Evolutionary conservation across 2,329 filamentous ascomycete genomes (phyloP), one percentile per base, ranked within the genome.

Genomic region (Aspergillus tamarii): DNA sequence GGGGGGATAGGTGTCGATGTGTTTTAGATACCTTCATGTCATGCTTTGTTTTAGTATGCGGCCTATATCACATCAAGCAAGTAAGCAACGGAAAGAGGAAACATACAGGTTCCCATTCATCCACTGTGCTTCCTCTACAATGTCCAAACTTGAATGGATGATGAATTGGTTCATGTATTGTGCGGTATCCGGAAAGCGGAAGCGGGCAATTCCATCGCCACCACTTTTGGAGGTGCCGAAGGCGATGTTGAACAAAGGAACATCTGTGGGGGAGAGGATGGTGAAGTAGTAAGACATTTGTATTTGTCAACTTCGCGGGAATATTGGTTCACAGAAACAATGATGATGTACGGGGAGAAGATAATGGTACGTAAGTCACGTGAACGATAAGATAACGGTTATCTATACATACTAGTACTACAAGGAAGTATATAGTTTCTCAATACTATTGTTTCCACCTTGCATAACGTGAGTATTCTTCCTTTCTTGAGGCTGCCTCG

Each of bases 271-370:
- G 75, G 94, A 95, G 78, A 99, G 88, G 71, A 99, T 97, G 76
- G 92, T 92, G 82, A 99, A 98, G 84, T 97, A 97, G 85, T 98
- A 99, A 65, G 94, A 97, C 95, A 98, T 98, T 68, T 55, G 52
- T 36, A 55, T 4, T 11, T 26, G 34, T 55, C 48, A 32, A 52
- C 48, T 52, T 32, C 12, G 21, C 14, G 4, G 16, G 28, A n/a
- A 28, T 52, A 32, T 52, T 32, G 46, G 26, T 30, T 50, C 16
- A 26, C 16, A 19, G 48, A 32, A 52, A 52, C 48, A 32, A 11
- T 12, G 48, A 52, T 52, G 48, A 52, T 34, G 28, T 48, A 34
- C 48, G 26, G 9, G 26, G 16, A 30, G 26, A 30, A 52, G 48
- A 52, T 52, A 32, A 52, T 52, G 48, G 14, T 19, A n/a, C 2